phyloP scores from a whole-genome alignment of 1,139 yeast genomes.

The Yamadazyma sp. region DNA sequence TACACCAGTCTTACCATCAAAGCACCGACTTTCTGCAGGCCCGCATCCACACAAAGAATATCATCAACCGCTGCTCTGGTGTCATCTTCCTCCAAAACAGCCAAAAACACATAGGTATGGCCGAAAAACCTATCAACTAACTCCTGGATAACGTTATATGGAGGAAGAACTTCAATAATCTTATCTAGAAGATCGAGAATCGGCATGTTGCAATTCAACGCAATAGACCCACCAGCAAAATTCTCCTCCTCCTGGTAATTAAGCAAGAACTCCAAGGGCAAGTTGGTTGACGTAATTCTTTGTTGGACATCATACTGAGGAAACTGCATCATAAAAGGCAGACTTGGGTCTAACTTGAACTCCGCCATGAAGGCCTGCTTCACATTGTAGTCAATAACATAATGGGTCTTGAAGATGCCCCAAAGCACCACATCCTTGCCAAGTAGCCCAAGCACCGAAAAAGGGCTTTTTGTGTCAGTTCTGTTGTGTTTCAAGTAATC shows the following conservation, averaged over 20 bases:
- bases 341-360: background rate
- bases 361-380: background rate
- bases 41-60: background rate
- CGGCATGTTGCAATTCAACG: background rate
- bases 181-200: background rate
- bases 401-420: background rate
- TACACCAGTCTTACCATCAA: background rate
- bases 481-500: background rate
- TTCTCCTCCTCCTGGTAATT: background rate
- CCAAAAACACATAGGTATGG: background rate
- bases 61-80: background rate
- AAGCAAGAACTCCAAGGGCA: background rate
- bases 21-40: background rate
- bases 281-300: background rate
- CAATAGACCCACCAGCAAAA: background rate
- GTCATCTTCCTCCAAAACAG: background rate
- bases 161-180: background rate
- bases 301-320: background rate
- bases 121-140: background rate
- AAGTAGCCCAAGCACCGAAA: background rate
- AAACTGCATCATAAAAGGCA: background rate
- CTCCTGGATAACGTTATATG: background rate
- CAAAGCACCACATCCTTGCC: background rate
- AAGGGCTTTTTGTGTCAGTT: background rate
- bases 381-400: background rate